Evolutionary conservation across 495 filamentous ascomycete species (phyloP), one percentile per base, ranked within the genome.

Genomic region (Aspergillus haitiensis): DNA sequence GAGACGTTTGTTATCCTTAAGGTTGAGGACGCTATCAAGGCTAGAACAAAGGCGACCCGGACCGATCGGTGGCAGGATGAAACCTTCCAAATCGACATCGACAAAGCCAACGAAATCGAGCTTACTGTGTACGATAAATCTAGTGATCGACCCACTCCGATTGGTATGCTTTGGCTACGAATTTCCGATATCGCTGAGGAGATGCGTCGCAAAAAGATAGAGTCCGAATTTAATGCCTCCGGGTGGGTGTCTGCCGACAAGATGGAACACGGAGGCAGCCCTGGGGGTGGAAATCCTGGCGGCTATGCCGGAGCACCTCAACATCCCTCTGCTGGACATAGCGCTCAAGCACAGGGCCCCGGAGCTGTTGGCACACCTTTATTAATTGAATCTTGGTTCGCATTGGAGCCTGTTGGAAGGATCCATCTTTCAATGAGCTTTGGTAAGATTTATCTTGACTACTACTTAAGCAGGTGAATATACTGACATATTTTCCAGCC

Each of bases 81-180:
- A 72, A 81, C 85, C 21, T 94, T 97, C 70, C 90, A 85, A 48
- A 85, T 98, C 57, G 88, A 92, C 60, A 92, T 98, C 45, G 95
- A 99, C 66, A 97, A 97, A 77, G 94, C 95, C 52, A 97, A 99
- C 71, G 94, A 99, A 74, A 89, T 99, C 54, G 94, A 99, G 70
- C 82, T 99, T 46, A 97, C 91, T 0, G 93, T 98, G 34, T 99
- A 98, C 72, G 94, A 99, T 68, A 97, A 96, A 75, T 74, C 81
- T 7, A 87, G 88, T 62, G 92, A 96, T 58, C 88, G 95, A 64
- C 88, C 93, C 2, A 83, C 95, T 47, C 94, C 94, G 39, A 96
- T 99, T 63, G 94, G 89, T 56, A 86, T 99, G 82, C 80, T 97
- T 6, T 99, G 94, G 94, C 83, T 99, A 60, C 83, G 94, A 44